These are phyloP conservation scores for Amanita phalloides DNA, from an alignment of 768 basidiomycete genomes.

Conservation along the genomic window DNA sequence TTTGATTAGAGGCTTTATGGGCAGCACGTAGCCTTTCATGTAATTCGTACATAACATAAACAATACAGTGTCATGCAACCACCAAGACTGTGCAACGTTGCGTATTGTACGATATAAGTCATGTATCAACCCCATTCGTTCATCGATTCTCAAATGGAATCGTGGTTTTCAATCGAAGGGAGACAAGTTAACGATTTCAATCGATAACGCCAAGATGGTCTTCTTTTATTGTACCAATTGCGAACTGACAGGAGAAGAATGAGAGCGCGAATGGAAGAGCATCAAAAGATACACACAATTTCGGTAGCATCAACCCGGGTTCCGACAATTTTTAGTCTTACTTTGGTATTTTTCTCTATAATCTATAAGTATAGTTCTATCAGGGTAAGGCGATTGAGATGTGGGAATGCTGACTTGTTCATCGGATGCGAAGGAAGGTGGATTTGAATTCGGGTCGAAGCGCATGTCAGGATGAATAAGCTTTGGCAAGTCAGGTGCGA, in stretches of 20 bases:
- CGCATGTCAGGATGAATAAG: constrained; percentile 90
- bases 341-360: constrained; percentile 87
- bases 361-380: constrained; percentile 35
- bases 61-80: no score
- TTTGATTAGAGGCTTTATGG: neutral
- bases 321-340: constrained; percentile 96
- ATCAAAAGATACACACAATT: constrained; percentile 50
- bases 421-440: constrained; percentile 91
- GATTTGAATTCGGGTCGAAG: constrained; percentile 94
- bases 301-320: constrained; percentile 97
- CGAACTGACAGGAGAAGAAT: constrained; percentile 49
- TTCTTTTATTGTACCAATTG: constrained; percentile 97
- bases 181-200: constrained; percentile 16
- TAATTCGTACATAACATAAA: neutral
- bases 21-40: neutral
- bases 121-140: no score
- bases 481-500: constrained; percentile 25
- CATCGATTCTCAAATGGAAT: no score
- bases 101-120: no score
- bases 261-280: neutral
- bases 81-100: no score
- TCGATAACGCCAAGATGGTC: constrained; percentile 94
- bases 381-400: neutral
- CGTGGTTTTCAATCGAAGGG: no score
- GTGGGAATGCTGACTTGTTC: constrained; percentile 49